phyloP scores from a whole-genome alignment of 2,329 filamentous ascomycete species.

The Achaetomium macrosporum region DNA sequence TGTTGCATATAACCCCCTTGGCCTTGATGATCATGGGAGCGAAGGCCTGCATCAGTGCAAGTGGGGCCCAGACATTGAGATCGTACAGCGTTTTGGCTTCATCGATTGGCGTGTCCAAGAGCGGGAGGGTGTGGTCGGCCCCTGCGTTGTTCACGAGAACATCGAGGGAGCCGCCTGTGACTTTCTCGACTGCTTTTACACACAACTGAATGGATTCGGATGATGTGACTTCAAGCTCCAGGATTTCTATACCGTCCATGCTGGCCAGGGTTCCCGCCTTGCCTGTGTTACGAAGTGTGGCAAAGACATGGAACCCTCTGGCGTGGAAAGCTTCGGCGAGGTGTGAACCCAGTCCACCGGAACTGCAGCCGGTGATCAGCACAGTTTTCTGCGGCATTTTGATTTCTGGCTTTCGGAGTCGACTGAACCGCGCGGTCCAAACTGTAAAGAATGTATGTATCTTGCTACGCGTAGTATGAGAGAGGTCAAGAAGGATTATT shows the following conservation, averaged over 20 bases:
- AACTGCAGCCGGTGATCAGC: conserved; percentile 36
- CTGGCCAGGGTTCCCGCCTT: conserved; percentile 28
- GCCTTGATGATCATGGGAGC: not conserved
- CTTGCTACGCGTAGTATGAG: not conserved
- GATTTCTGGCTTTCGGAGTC: not conserved
- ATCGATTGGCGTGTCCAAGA: not conserved
- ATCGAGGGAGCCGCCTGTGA: conserved; percentile 30
- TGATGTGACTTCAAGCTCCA: conserved; percentile 28
- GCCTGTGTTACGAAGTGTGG: conserved; percentile 29
- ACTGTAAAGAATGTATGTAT: not conserved
- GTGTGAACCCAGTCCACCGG: conserved; percentile 34
- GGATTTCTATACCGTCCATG: conserved; percentile 23
- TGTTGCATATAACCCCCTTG: not conserved
- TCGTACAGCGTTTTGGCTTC: not conserved
- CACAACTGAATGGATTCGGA: conserved; percentile 21
- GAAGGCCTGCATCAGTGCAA: not conserved
- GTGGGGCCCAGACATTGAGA: not conserved
- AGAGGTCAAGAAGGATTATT: not conserved
- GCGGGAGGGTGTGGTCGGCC: not conserved
- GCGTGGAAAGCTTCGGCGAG: conserved; percentile 32
- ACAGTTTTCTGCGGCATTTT: conserved; percentile 20
- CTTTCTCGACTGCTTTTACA: conserved; percentile 15
- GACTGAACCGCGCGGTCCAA: not conserved
- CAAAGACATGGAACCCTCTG: conserved; percentile 33
- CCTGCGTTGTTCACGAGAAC: conserved; percentile 3